Conservation (phyloP, 2,329 filamentous ascomycete species). For the Thielaviopsis musarum region DNA sequence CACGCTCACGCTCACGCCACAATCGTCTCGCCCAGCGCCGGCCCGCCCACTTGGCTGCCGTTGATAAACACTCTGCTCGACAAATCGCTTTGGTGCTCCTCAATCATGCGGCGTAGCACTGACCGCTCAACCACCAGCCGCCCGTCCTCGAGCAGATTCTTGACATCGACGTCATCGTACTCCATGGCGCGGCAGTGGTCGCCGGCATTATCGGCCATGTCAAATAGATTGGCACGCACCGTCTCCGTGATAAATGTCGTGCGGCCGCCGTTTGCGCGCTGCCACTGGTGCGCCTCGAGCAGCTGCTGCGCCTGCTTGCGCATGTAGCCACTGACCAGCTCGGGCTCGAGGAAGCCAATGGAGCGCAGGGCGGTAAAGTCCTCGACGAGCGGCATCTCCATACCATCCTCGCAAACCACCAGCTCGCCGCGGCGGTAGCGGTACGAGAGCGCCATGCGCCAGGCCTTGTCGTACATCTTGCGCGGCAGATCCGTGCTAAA, state of each 20-base stretch:
- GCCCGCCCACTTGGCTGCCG: background rate
- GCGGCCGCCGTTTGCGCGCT: slow-evolving; percentile 41
- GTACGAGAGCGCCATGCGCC: slow-evolving; percentile 85
- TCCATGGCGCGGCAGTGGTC: slow-evolving; percentile 53
- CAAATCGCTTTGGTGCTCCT: slow-evolving; percentile 53
- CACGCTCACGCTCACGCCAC: background rate
- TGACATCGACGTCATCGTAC: slow-evolving; percentile 77
- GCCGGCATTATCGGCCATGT: slow-evolving; percentile 45
- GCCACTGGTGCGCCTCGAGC: slow-evolving; percentile 54
- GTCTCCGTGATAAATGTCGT: slow-evolving; percentile 58
- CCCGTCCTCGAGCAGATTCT: slow-evolving; percentile 74
- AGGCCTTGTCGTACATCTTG: slow-evolving; percentile 91
- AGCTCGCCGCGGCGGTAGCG: slow-evolving; percentile 77
- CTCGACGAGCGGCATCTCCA: slow-evolving; percentile 45
- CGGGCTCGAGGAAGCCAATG: slow-evolving; percentile 16
- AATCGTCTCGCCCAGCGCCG: slow-evolving; percentile 2
- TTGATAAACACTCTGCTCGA: slow-evolving; percentile 12
- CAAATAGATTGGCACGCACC: slow-evolving; percentile 44
- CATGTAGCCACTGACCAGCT: slow-evolving; percentile 35
- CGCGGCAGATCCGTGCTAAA: slow-evolving; percentile 68
- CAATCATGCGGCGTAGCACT: slow-evolving; percentile 61
- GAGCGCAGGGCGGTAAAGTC: slow-evolving; percentile 29
- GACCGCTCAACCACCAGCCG: slow-evolving; percentile 73
- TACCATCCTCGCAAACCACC: slow-evolving; percentile 62
- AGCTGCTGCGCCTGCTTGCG: slow-evolving; percentile 49